A percentile compares a stretch with the other conserved stretches of the same genome.
Conservation (phyloP, 2,329 filamentous ascomycete genomes). For the Diaporthe vaccinii region DNA sequence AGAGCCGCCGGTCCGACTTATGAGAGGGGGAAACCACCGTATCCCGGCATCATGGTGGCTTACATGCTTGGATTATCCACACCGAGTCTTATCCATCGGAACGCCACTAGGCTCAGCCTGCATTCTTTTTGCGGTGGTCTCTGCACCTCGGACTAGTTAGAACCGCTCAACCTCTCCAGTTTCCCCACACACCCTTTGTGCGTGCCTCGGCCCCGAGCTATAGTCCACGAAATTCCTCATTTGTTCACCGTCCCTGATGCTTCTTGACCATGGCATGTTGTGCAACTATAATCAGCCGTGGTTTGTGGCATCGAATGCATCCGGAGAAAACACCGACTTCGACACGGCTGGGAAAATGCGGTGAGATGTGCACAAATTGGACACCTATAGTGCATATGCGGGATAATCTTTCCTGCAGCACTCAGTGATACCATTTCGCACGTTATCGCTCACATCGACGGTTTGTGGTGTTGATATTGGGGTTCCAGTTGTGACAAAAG, state of each 20-base stretch:
- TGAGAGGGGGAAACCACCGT: background rate
- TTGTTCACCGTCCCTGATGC: background rate
- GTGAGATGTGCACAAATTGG: background rate
- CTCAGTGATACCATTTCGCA: background rate
- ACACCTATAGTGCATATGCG: background rate
- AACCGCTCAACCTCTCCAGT: background rate
- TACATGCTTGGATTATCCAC: slow-evolving; percentile 1
- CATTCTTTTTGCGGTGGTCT: background rate
- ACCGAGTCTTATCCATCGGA: slow-evolving; percentile 14
- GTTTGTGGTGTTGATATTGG: too few relatives aligned
- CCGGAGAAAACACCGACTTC: background rate
- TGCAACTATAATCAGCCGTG: background rate
- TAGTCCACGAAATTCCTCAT: background rate
- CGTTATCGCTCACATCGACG: too few relatives aligned
- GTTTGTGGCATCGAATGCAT: background rate
- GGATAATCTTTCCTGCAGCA: background rate
- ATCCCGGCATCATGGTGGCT: slow-evolving; percentile 14
- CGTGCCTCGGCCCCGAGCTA: background rate
- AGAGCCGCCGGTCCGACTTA: background rate
- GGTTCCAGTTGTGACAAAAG: too few relatives aligned
- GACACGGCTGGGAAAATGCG: background rate
- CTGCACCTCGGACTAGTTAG: background rate
- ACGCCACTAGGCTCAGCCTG: slow-evolving; percentile 15
- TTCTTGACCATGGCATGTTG: background rate
- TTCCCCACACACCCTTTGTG: background rate